Conservation (phyloP, 495 filamentous ascomycete species). For the Penicillium paxilli region DNA sequence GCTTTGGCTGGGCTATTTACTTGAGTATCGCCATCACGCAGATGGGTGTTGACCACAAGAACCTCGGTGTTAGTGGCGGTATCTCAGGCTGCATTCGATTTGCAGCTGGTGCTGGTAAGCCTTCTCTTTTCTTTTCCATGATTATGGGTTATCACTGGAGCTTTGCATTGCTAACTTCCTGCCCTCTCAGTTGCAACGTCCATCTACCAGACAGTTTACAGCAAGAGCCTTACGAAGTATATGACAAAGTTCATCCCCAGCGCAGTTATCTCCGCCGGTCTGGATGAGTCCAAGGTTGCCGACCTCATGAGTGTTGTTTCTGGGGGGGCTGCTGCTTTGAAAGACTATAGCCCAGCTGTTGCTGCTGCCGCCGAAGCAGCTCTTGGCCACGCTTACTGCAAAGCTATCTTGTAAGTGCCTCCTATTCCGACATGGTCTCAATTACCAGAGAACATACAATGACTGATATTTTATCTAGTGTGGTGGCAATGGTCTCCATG, state of each 20-base stretch:
- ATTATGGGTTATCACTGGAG: not conserved
- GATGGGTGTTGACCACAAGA: slow-evolving; percentile 28
- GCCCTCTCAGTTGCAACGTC: slow-evolving; percentile 19
- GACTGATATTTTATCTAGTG: slow-evolving; percentile 3
- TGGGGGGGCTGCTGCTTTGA: slow-evolving; percentile 14
- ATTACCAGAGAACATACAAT: not conserved
- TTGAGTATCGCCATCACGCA: slow-evolving; percentile 27
- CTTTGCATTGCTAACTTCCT: not conserved
- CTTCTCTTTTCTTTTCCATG: not conserved
- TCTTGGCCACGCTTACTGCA: slow-evolving; percentile 21
- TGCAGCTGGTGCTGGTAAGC: slow-evolving; percentile 26
- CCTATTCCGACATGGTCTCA: not conserved
- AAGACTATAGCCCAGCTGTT: slow-evolving; percentile 16
- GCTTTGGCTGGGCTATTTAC: slow-evolving; percentile 27
- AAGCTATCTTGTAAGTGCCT: slow-evolving; percentile 24
- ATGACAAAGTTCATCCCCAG: slow-evolving; percentile 15
- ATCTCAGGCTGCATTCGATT: slow-evolving; percentile 26
- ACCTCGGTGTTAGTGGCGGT: slow-evolving; percentile 27
- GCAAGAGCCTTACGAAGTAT: slow-evolving; percentile 18
- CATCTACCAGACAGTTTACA: slow-evolving; percentile 24
- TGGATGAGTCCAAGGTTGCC: slow-evolving; percentile 16
- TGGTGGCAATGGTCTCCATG: slow-evolving; percentile 28
- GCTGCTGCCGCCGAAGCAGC: slow-evolving; percentile 20
- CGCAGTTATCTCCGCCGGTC: slow-evolving; percentile 19
- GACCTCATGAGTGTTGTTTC: slow-evolving; percentile 16